phyloP scores from a whole-genome alignment of 2,329 filamentous ascomycete genomes.

The Fusarium lyarnte region DNA sequence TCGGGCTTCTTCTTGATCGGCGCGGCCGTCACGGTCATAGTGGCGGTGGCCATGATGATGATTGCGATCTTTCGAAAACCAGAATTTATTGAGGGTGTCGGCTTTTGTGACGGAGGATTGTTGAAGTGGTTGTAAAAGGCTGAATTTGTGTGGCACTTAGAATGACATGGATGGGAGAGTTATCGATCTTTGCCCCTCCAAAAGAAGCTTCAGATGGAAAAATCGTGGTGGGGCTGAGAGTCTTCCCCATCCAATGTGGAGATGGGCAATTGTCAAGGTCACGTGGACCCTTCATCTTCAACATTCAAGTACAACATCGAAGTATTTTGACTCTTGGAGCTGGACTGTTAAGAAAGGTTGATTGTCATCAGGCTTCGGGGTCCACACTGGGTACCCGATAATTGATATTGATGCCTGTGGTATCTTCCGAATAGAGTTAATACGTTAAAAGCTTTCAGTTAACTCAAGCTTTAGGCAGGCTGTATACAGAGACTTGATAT shows the following conservation, averaged over 20 bases:
- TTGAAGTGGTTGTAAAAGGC: not conserved
- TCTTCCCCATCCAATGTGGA: constrained; percentile 34
- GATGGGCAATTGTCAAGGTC: constrained; percentile 29
- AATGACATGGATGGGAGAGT: constrained; percentile 2
- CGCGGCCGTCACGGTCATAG: constrained; percentile 71
- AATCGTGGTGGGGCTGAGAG: constrained; percentile 34
- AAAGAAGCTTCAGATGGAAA: constrained; percentile 32
- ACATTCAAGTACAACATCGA: not conserved
- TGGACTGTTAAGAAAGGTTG: not conserved
- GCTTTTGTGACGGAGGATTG: not conserved
- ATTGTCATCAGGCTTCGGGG: not conserved
- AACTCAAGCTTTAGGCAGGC: not conserved
- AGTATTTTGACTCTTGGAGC: not conserved
- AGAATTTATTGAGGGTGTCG: accelerated
- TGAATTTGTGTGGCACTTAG: not conserved
- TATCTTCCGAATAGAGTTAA: not conserved
- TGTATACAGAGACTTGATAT: too few relatives aligned
- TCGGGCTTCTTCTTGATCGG: constrained; percentile 79
- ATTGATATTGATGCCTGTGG: not conserved
- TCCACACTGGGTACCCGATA: too few relatives aligned
- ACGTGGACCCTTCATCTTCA: constrained; percentile 13
- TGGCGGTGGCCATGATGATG: constrained; percentile 58
- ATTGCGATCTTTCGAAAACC: not conserved
- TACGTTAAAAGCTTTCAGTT: not conserved
- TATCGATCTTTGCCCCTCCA: constrained; percentile 41